These are phyloP conservation scores for Cyclotella distinguenda DNA, from an alignment of 108 stramenopile species.

Conservation along the genomic window DNA sequence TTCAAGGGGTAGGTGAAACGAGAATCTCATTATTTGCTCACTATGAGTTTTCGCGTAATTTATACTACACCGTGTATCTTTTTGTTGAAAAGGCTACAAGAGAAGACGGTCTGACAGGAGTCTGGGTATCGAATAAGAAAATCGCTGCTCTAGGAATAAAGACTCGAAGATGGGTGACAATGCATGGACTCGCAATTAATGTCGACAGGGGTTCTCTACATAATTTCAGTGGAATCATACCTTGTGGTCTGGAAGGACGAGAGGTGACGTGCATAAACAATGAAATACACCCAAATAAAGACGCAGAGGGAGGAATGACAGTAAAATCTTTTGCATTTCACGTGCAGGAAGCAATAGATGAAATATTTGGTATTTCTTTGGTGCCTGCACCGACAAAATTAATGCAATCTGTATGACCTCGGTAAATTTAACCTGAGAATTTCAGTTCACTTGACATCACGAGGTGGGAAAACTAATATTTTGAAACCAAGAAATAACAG, in stretches of 20 bases:
- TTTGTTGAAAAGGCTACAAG: conserved; percentile 38
- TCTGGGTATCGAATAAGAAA: conserved; percentile 89
- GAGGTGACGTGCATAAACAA: conserved; percentile 77
- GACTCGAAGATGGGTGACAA: conserved; percentile 91
- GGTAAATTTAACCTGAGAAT: no score
- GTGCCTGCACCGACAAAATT: not conserved
- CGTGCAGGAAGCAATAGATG: conserved; percentile 61
- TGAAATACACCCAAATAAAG: conserved; percentile 24
- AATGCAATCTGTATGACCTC: no score
- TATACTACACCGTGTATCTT: not conserved
- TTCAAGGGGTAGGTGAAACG: conserved; percentile 34
- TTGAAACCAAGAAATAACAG: no score
- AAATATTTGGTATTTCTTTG: conserved; percentile 43
- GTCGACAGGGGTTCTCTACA: conserved; percentile 61
- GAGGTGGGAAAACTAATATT: no score
- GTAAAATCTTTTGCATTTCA: conserved; percentile 53
- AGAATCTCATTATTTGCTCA: not conserved
- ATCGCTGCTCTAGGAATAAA: conserved; percentile 93
- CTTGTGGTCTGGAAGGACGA: conserved; percentile 77
- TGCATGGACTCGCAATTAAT: conserved; percentile 97
- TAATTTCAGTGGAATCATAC: conserved; percentile 81
- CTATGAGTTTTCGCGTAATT: no score
- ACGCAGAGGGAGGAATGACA: conserved; percentile 37
- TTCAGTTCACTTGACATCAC: no score
- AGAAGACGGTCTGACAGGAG: conserved; percentile 82